These are phyloP conservation scores for Pezicula radicicola DNA, from an alignment of 2,329 filamentous ascomycete species.

Conservation along the genomic window DNA sequence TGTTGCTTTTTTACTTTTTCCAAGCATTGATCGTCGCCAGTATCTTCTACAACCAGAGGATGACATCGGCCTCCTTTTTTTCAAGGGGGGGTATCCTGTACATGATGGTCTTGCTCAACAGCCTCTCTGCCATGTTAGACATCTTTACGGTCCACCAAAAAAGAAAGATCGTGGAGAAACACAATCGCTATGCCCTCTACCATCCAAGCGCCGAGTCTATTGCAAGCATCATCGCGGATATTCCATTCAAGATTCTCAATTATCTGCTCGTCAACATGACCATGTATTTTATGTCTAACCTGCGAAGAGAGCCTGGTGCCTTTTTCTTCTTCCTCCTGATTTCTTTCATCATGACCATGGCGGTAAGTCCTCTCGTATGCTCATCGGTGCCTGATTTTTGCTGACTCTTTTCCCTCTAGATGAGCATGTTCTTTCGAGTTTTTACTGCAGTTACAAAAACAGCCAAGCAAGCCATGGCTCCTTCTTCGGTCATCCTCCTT, in stretches of 20 bases:
- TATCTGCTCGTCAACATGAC: constrained; percentile 73
- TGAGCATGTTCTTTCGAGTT: constrained; percentile 80
- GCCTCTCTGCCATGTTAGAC: constrained; percentile 56
- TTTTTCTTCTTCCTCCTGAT: constrained; percentile 72
- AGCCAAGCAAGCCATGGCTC: constrained; percentile 59
- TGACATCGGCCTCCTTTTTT: constrained; percentile 57
- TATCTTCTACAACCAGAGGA: constrained; percentile 60
- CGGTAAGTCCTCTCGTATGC: too few species aligned
- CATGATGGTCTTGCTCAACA: constrained; percentile 65
- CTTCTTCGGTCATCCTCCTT: constrained; percentile 42
- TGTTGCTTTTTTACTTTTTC: constrained; percentile 25
- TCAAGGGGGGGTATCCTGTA: constrained; percentile 62
- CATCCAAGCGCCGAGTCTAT: constrained; percentile 90
- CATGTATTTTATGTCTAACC: constrained; percentile 83
- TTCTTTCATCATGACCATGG: neutral
- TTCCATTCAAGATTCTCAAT: constrained; percentile 78
- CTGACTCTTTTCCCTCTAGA: constrained; percentile 37
- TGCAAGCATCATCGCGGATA: constrained; percentile 79
- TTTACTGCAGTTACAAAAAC: constrained; percentile 72
- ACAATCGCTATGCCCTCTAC: constrained; percentile 81
- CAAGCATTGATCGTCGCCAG: constrained; percentile 61
- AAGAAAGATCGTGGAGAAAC: constrained; percentile 89
- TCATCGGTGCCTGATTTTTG: too few species aligned
- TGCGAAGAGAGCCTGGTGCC: constrained; percentile 57
- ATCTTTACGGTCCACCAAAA: constrained; percentile 79